Evolutionary conservation across 371 early-diverging fungal genomes (phyloP), one percentile per base, ranked within the genome.

Genomic region (Mucor piriformis): DNA sequence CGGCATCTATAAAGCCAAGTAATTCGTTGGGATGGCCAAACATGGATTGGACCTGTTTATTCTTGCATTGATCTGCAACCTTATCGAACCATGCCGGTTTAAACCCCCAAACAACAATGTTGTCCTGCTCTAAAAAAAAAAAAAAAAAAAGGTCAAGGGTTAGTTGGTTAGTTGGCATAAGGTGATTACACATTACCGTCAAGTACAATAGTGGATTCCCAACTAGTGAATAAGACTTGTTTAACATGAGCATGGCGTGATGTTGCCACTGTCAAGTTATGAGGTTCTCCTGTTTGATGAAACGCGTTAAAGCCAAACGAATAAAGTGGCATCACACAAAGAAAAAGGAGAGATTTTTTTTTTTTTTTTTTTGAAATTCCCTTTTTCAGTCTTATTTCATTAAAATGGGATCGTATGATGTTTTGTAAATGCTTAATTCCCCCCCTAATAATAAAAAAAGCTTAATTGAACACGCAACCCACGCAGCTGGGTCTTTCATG

Each of bases 241-340:
- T 33, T 52, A 21, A 59, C 50, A 27, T 56, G 6, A 1, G 38
- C 16, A 15, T 52, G 56, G 21, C 50, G 38, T 40, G 25, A 1
- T 38, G 23, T 49, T 10, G 50, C 4, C 15, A 27, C 25, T 12
- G 24, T 35, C 56, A 20, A 37, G 5, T 54, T 34, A 16, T 47
- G 34, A 0, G 46, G 11, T 12, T 54, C 13, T 10, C 34, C 35
- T 34, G 63, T 61, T 58, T 77, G 77, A 5, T 38, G 40, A 53
- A 72, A 77, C 0, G 56, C 67, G 49, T 77, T 70, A 25, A 66
- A 74, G 10, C 77, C 77, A 63, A 77, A 72, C 24, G 67, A 57
- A 51, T 42, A 59, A 10, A 76, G 47, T 57, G n/a, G 42, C 3
- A 42, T 18, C 34, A 34, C 34, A 11, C 34, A 38, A 38, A 38